phyloP scores from a whole-genome alignment of 2,329 filamentous ascomycete genomes.

The Alternaria triticina region DNA sequence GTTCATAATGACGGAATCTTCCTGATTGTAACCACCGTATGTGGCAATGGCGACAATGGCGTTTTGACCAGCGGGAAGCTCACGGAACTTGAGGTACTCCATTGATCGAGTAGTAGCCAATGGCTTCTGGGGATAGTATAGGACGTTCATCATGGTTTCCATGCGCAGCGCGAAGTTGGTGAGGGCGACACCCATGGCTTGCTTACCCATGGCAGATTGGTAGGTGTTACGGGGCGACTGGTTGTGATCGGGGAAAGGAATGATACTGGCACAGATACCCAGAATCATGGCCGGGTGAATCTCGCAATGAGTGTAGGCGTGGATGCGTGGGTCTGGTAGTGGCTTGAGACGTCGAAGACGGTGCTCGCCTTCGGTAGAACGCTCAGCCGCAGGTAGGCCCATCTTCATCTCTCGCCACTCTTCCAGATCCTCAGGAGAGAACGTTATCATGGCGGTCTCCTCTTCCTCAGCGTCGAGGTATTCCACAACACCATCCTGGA shows the following conservation, averaged over 20 bases:
- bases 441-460: conserved; percentile 98
- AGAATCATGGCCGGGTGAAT: conserved; percentile 99
- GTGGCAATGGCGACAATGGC: conserved; percentile 97
- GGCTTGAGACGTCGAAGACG: conserved; percentile 88
- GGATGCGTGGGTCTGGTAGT: conserved; percentile 82
- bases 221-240: conserved; percentile 99
- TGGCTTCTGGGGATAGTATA: conserved; percentile 98
- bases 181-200: conserved; percentile 98
- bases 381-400: conserved; percentile 36
- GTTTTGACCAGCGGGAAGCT: conserved; percentile 95
- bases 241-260: conserved; percentile 99
- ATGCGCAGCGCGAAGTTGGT: conserved; percentile 97
- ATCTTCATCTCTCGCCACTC: conserved; percentile 57
- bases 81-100: conserved; percentile 98
- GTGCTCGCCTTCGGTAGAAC: conserved; percentile 68
- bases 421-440: conserved; percentile 95
- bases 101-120: conserved; percentile 95
- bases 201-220: conserved; percentile 99
- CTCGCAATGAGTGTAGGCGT: conserved; percentile 97
- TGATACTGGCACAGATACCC: conserved; percentile 98
- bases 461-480: conserved; percentile 98
- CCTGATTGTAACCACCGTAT: conserved; percentile 99
- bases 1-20: conserved; percentile 99
- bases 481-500: conserved; percentile 85
- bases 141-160: conserved; percentile 99